A percentile compares a stretch with the other conserved stretches of the same genome.
These are phyloP conservation scores for Platanus orientalis DNA, from an alignment of 164 flowering plant genomes.

Conservation along the genomic window DNA sequence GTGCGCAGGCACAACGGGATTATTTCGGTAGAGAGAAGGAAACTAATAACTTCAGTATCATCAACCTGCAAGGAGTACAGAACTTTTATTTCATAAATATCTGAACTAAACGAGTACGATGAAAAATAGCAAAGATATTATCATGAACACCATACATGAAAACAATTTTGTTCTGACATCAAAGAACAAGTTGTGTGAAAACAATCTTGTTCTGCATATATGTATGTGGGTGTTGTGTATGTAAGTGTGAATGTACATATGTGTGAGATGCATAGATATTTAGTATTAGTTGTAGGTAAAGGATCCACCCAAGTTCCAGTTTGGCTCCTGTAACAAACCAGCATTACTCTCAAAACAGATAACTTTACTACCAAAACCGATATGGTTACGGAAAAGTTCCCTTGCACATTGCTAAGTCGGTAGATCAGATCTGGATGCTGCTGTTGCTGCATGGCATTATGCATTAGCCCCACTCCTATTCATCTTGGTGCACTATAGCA, in stretches of 20 bases:
- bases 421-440: too few species aligned
- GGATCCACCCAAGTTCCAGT: too few species aligned
- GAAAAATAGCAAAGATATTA: not conserved
- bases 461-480: too few species aligned
- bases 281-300: too few species aligned
- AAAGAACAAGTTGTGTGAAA: not conserved
- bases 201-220: not conserved
- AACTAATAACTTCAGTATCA: constrained; percentile 82
- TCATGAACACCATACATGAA: not conserved
- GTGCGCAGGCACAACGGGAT: constrained; percentile 67
- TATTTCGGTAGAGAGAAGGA: constrained; percentile 77
- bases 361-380: too few species aligned
- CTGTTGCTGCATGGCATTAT: too few species aligned
- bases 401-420: too few species aligned
- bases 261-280: too few species aligned
- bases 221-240: not conserved
- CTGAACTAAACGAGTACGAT: not conserved
- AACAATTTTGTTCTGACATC: not conserved
- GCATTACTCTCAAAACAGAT: too few species aligned
- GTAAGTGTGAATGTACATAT: not conserved
- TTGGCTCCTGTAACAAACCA: too few species aligned
- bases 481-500: too few species aligned
- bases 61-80: constrained; percentile 60
- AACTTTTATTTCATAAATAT: not conserved
- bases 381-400: too few species aligned